These are phyloP conservation scores for Zangia roseola DNA, from an alignment of 768 basidiomycete genomes.

Conservation along the genomic window DNA sequence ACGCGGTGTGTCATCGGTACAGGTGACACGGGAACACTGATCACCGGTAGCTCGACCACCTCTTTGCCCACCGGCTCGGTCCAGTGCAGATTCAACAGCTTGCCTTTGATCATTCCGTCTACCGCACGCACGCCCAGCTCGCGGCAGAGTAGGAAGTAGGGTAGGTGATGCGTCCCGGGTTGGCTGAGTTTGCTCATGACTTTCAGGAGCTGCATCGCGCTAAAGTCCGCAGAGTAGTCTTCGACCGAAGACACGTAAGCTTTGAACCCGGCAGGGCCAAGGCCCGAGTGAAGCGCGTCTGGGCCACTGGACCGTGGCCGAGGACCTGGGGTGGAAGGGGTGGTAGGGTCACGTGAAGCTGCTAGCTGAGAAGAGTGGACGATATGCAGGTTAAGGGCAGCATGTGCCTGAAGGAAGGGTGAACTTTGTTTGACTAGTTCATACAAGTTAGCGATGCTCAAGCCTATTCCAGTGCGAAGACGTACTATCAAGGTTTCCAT, in stretches of 20 bases:
- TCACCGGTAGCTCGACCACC: constrained; percentile 32
- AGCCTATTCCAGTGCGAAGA: constrained; percentile 2
- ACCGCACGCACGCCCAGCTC: constrained; percentile 83
- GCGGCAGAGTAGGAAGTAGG: constrained; percentile 80
- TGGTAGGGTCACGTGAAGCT: constrained; percentile 33
- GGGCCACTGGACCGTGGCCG: constrained; percentile 36
- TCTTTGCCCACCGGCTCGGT: constrained; percentile 67
- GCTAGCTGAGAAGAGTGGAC: constrained; percentile 75
- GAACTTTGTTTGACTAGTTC: constrained; percentile 70
- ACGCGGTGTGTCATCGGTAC: constrained; percentile 27
- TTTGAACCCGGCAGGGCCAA: constrained; percentile 63
- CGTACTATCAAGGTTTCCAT: constrained; percentile 71
- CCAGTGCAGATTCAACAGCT: constrained; percentile 75
- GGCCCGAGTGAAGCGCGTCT: constrained; percentile 55
- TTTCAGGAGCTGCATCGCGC: constrained; percentile 74
- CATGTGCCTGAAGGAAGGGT: constrained; percentile 83
- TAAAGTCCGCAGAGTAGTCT: constrained; percentile 63
- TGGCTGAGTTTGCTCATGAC: constrained; percentile 79
- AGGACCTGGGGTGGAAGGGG: constrained; percentile 31
- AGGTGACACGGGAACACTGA: constrained; percentile 27
- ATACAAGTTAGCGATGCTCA: constrained; percentile 5
- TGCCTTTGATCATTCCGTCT: constrained; percentile 80
- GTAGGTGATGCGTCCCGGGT: constrained; percentile 58
- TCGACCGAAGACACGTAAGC: constrained; percentile 44
- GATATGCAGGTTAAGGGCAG: constrained; percentile 81